Base-by-base conservation (phyloP, 2,329 filamentous ascomycete species). In the Claviceps sp. region DNA sequence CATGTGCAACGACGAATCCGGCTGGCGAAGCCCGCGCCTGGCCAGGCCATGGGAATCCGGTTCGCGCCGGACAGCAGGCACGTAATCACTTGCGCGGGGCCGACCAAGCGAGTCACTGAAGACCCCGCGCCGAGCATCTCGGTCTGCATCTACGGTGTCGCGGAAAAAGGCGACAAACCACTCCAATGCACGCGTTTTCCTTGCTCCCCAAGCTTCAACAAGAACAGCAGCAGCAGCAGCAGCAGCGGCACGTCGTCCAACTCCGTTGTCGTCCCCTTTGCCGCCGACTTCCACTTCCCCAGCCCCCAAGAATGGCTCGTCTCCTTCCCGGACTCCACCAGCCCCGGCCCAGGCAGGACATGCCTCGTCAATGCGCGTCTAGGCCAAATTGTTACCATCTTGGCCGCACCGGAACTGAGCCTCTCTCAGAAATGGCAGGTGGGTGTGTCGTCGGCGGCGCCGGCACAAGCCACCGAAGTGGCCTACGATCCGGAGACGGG, bases 281-380 rank as follows among this genome's bases (percentile, higher is more conserved):
- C 52, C 16, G 37, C 48, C n/a, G 52, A 43, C 24, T 53, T 53
- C 18, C 52, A 53, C 49, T 53, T 53, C 38, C 52, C 52, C n/a
- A 48, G 4, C 26, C 18, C 34, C 11, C 40, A 51, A 7, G 52
- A 51, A 37, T 53, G 52, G 52, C 52, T 53, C 34, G 48, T 53
- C 4, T 53, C 52, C 24, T 53, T 53, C 37, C 52, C 52, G 3
- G 52, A 53, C 44, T 47, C 42, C 37, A 51, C 48, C 48, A 22
- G 37, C 37, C 22, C 52, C 16, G 48, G 48, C 37, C 22, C 52
- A n/a, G 48, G 43, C n/a, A 48, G 37, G 48, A 53, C 52, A 5
- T 53, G 48, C 43, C 43, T 53, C 41, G 44, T 53, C 42, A 53
- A 53, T 30, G 52, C 52, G n/a, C 52, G 52, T 9, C 40, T 53